A percentile compares a stretch with the other conserved stretches of the same genome.
Evolutionary conservation across 106 monocot species (phyloP).

Genomic region (Apostasia ramifera): DNA sequence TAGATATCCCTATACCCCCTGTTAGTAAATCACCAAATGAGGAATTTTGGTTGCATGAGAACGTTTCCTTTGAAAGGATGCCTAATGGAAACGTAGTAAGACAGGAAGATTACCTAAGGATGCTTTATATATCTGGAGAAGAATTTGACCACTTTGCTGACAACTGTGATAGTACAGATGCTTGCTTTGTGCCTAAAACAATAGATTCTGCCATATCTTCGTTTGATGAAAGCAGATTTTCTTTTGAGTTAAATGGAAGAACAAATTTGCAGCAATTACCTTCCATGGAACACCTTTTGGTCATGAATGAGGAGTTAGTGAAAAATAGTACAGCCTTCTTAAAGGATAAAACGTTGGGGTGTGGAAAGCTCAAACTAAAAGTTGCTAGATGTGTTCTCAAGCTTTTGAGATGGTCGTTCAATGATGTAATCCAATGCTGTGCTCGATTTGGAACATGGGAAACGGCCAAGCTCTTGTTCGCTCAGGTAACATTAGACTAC

Average conservation of each 20-base stretch:
- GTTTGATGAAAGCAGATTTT: background rate
- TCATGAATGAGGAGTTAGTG: background rate
- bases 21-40: slow-evolving; percentile 13
- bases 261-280: background rate
- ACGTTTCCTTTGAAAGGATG: background rate
- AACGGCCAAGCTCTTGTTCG: slow-evolving; percentile 49
- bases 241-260: background rate
- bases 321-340: background rate
- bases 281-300: slow-evolving; percentile 5
- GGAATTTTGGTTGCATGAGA: slow-evolving; percentile 9
- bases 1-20: slow-evolving; percentile 71
- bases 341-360: slow-evolving; percentile 1
- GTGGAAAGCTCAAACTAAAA: background rate
- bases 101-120: background rate
- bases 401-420: slow-evolving; percentile 55
- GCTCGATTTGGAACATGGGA: slow-evolving; percentile 24
- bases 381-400: slow-evolving; percentile 14
- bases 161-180: background rate
- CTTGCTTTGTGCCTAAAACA: background rate
- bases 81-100: background rate
- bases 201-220: background rate
- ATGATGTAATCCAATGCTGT: slow-evolving; percentile 48
- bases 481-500: slow-evolving; percentile 35
- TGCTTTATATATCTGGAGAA: background rate
- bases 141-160: background rate